Evolutionary conservation across 768 basidiomycete species (phyloP).

Genomic region (Termitomyces sp.): DNA sequence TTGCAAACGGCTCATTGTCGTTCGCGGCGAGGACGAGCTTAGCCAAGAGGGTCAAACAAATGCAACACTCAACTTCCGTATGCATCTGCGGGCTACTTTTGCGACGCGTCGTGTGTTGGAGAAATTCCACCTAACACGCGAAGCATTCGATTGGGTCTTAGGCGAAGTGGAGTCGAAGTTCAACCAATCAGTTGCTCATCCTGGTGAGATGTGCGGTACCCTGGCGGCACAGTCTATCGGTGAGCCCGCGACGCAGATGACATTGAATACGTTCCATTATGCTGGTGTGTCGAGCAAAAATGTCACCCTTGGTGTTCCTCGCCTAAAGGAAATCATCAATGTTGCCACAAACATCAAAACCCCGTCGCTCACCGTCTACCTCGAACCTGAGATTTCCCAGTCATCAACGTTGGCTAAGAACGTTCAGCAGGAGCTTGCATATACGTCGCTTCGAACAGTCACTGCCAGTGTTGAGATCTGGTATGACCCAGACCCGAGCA

Average conservation of each 20-base stretch:
- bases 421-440: conserved; percentile 90
- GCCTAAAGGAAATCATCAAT: conserved; percentile 98
- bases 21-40: conserved; percentile 80
- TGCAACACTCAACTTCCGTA: conserved; percentile 87
- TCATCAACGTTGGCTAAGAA: conserved; percentile 69
- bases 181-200: conserved; percentile 86
- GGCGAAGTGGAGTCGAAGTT: conserved; percentile 96
- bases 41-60: conserved; percentile 80
- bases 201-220: conserved; percentile 99
- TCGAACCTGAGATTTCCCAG: conserved; percentile 63
- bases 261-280: conserved; percentile 99
- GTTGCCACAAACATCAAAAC: conserved; percentile 99
- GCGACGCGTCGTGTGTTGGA: conserved; percentile 86
- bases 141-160: conserved; percentile 97
- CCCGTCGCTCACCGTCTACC: conserved; percentile 90
- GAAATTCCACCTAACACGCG: conserved; percentile 79
- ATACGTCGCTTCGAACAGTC: conserved; percentile 89
- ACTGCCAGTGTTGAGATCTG: conserved; percentile 96
- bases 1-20: conserved; percentile 72
- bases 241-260: conserved; percentile 99
- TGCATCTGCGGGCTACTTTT: conserved; percentile 88
- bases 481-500: conserved; percentile 90
- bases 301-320: conserved; percentile 98
- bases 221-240: conserved; percentile 98
- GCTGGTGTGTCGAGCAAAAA: conserved; percentile 99